phyloP scores from a whole-genome alignment of 1,139 yeast genomes.

The Geotrichum australiense region DNA sequence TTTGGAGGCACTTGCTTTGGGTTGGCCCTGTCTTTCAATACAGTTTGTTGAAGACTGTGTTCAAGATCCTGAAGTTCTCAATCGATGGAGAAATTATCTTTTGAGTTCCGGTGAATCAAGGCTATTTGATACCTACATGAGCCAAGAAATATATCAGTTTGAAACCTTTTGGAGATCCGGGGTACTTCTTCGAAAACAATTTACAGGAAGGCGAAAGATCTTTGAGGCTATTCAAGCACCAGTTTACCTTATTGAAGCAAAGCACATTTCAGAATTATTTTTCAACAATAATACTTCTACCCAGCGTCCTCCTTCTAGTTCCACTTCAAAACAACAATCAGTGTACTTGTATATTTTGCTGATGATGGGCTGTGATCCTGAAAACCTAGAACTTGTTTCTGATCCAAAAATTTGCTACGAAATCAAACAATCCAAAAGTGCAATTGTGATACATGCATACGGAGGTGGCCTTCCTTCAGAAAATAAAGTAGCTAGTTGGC shows the following conservation, averaged over 20 bases:
- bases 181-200: conserved; percentile 24
- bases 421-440: neutral
- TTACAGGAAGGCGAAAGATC: conserved; percentile 21
- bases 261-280: conserved; percentile 9
- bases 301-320: too few species aligned
- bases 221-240: conserved; percentile 22
- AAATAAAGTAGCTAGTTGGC: conserved; percentile 7
- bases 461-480: neutral
- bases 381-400: neutral
- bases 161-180: conserved; percentile 23
- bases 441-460: neutral
- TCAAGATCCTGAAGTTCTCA: conserved; percentile 27
- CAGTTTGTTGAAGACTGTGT: conserved; percentile 53
- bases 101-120: conserved; percentile 66
- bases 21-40: conserved; percentile 79
- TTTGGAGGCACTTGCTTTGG: conserved; percentile 75
- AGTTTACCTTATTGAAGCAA: conserved; percentile 22
- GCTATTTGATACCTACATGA: conserved; percentile 27
- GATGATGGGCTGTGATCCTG: conserved; percentile 10
- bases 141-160: conserved; percentile 24
- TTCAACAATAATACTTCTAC: neutral
- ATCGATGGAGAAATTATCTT: conserved; percentile 49
- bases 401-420: conserved; percentile 4
- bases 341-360: neutral
- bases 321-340: too few species aligned